These are phyloP conservation scores for Marasmius sp. DNA, from an alignment of 1,284 basidiomycete genomes.

Conservation along the genomic window DNA sequence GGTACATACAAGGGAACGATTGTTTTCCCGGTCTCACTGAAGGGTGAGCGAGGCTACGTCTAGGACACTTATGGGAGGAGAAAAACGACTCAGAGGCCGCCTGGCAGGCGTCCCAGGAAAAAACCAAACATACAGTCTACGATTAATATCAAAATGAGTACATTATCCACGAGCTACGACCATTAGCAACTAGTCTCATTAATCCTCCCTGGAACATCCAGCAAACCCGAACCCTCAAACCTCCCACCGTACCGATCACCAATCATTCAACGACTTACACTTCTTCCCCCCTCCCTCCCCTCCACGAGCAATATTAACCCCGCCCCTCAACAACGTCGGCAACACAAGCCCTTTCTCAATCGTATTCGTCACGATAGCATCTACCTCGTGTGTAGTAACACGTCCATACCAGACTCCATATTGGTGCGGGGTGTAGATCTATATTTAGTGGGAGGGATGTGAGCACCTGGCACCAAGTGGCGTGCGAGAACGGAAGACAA, in stretches of 20 bases:
- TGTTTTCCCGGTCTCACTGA: too few species aligned
- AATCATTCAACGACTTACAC: conserved; percentile 67
- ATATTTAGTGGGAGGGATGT: background rate
- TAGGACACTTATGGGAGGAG: too few species aligned
- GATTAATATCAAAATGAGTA: too few species aligned
- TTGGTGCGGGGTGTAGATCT: conserved; percentile 88
- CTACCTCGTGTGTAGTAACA: conserved; percentile 85
- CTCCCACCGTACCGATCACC: conserved; percentile 41
- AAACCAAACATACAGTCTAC: too few species aligned
- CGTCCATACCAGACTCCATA: conserved; percentile 91
- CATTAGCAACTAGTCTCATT: too few species aligned
- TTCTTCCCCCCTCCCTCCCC: conserved; percentile 24
- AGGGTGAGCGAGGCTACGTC: too few species aligned
- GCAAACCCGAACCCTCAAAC: too few species aligned
- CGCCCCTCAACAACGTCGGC: conserved; percentile 81
- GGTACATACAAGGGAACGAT: too few species aligned
- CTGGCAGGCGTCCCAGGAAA: too few species aligned
- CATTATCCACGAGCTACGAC: too few species aligned
- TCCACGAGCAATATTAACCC: conserved; percentile 70
- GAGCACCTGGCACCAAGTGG: conserved; percentile 5
- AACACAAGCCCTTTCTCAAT: conserved; percentile 82
- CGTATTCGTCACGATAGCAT: conserved; percentile 84
- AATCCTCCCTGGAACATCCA: too few species aligned
- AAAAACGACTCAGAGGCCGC: too few species aligned
- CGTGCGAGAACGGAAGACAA: background rate